Base-by-base conservation (phyloP, 306 rosid genomes). In the Malus sieversii region DNA sequence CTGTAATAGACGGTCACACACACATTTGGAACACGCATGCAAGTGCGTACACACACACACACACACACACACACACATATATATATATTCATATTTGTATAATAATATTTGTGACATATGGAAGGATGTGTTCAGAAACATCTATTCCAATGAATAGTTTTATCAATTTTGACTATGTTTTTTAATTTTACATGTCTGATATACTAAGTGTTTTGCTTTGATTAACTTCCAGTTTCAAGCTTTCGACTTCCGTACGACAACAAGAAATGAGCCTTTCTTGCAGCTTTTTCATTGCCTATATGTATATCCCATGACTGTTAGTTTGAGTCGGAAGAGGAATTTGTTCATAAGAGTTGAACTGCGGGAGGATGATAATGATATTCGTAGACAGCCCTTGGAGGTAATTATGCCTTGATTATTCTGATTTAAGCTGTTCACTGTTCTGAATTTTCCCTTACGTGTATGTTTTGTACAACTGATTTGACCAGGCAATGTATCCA, bases 211-310 rank as follows among this genome's bases (percentile, higher is more conserved):
- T 44, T 73, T 42, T 72, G 71, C 62, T 52, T 82, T 75, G 78
- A 82, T 85, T 76, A 70, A 78, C 79, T 80, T 87, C 69, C 92
- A 95, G 99, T 92, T 92, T 88, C 99, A 92, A 65, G 97, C 97
- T 59, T 95, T 95, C 40, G 99, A 95, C 96, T 95, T 95, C 89
- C 97, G 99, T 81, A 84, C 97, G 40, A 92, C 95, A 30, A 84
- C 91, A 18, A 95, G 97, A 83, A 95, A 95, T n/a, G 93, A 92
- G 92, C 99, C 99, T 35, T 95, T 92, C 87, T 83, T 87, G 91
- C 97, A 95, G 91, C 99, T 95, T 81, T 95, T 92, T 89, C 97
- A 95, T 86, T 95, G 94, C 74, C 92, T 95, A 32, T 95, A 89
- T 82, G 93, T 90, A 74, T 92, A 95, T 86, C 99, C 99, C 61